Base-by-base conservation (phyloP, 495 filamentous ascomycete genomes). In the Chaetomium fimeti region DNA sequence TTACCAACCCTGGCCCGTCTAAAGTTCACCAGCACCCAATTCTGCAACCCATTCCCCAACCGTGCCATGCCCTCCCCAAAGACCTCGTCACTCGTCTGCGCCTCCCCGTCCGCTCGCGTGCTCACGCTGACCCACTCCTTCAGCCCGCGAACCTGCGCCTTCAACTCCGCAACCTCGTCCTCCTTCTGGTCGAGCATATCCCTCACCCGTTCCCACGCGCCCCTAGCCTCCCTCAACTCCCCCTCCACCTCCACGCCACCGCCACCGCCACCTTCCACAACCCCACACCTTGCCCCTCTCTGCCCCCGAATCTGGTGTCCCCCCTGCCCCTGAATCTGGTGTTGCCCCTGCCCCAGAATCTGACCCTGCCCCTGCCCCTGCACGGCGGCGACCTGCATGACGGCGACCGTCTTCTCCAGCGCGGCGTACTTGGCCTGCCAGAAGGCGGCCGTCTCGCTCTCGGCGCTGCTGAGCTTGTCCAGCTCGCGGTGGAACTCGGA, bases 21-120 rank as follows among this genome's bases (percentile, higher is more conserved):
- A 56, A 85, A 85, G 71, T 82, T 75, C 25, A 79, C 76, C 60
- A 85, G 78, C 13, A 83, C 79, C 83, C 83, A 86, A 66, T 84
- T 84, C 75, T 86, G 83, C 73, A 86, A 70, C 57, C 78, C 78
- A 68, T 84, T 84, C 36, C 80, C 81, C 54, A 86, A 65, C 68
- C 74, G 75, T 59, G 74, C 67, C 77, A 81, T 77, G 22, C 71
- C 67, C 56, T 81, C 78, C 28, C 73, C 79, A 66, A 86, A 77
- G 32, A 79, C 78, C 71, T 86, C 83, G 63, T 86, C 83, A 58
- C 80, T 83, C 43, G 79, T 78, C 75, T 80, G 78, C 48, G 70
- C 68, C 57, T 49, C 32, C 32, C 71, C 79, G 49, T 80, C 77
- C 58, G 75, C 71, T 55, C 75, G 76, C 42, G 80, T 81, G 62